Conservation (phyloP, 2,329 filamentous ascomycete species). For the Alternaria longipes region DNA sequence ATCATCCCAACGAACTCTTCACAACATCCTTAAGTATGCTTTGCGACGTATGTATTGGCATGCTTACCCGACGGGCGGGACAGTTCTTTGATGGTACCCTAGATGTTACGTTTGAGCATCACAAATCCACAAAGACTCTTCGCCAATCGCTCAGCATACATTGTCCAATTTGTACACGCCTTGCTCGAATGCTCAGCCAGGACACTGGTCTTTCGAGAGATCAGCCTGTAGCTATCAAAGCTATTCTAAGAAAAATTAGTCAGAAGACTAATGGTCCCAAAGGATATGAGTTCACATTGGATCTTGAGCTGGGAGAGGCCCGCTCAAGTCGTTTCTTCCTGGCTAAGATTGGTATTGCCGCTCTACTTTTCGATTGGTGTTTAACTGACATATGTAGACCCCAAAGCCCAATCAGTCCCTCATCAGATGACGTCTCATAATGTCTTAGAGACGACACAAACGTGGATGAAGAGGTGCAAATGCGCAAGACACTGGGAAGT, state of each 20-base stretch:
- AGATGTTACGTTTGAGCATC: conserved; percentile 19
- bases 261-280: not conserved
- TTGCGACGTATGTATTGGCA: conserved; percentile 18
- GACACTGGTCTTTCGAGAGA: conserved; percentile 7
- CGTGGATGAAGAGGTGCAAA: conserved; percentile 23
- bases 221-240: not conserved
- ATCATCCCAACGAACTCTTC: not conserved
- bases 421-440: not conserved
- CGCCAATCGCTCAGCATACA: conserved; percentile 9
- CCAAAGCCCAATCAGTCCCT: too few species aligned
- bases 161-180: conserved; percentile 20
- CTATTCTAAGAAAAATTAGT: not conserved
- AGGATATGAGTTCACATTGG: not conserved
- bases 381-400: not conserved
- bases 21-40: conserved; percentile 12
- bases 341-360: not conserved
- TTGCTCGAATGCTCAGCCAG: conserved; percentile 7
- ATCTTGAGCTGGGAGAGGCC: not conserved
- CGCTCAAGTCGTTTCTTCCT: conserved; percentile 1
- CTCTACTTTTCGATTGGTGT: not conserved
- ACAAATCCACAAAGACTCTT: conserved; percentile 9
- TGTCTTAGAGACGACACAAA: conserved; percentile 12
- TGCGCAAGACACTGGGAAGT: conserved; percentile 15
- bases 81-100: not conserved
- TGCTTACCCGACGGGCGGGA: conserved; percentile 18